These are phyloP conservation scores for Emmonsiellopsis sp. DNA, from an alignment of 2,329 filamentous ascomycete species.

Conservation along the genomic window DNA sequence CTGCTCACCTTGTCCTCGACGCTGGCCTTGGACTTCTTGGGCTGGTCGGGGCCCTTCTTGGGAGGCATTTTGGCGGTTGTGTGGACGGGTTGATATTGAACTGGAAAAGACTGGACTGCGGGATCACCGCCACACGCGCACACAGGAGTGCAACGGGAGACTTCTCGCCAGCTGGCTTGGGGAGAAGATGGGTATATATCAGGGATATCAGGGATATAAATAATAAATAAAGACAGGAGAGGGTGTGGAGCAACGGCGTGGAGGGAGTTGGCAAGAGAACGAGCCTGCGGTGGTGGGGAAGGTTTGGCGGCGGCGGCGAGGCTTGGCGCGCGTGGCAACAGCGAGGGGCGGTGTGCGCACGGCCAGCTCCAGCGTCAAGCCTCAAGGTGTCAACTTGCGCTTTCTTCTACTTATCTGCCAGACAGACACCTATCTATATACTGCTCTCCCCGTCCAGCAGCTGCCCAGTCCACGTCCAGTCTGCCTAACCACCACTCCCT, in stretches of 20 bases:
- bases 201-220: too few relatives aligned
- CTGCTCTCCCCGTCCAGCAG: too few relatives aligned
- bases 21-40: conserved; percentile 40
- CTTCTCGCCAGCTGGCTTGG: too few relatives aligned
- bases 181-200: too few relatives aligned
- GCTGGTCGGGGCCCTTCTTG: conserved; percentile 33
- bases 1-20: conserved; percentile 67
- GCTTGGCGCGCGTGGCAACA: neutral
- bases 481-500: neutral
- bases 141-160: too few relatives aligned
- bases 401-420: neutral
- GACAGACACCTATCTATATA: neutral
- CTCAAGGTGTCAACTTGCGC: neutral
- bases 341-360: neutral
- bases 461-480: too few relatives aligned
- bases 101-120: too few relatives aligned
- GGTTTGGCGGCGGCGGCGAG: neutral
- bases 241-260: neutral
- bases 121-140: too few relatives aligned
- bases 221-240: too few relatives aligned
- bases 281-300: neutral
- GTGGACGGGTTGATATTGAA: neutral
- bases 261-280: conserved; percentile 2
- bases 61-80: conserved; percentile 36
- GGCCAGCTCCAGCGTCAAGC: neutral